Conservation (phyloP, 1,284 basidiomycete genomes). For the Earliella scabrosa region DNA sequence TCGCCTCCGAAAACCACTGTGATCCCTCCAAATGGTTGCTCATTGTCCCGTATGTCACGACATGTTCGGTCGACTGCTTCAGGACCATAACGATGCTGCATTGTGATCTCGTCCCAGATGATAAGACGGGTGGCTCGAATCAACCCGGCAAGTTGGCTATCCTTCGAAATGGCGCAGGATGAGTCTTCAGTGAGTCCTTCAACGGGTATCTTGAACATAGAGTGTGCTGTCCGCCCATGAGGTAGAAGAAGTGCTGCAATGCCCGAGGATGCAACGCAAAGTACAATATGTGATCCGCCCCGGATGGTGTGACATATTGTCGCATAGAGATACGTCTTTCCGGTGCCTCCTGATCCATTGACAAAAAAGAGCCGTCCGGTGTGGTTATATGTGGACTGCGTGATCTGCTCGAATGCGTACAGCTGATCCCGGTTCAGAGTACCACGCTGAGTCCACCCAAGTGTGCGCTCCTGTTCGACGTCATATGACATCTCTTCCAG, state of each 20-base stretch:
- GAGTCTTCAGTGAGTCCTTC: slow-evolving; percentile 13
- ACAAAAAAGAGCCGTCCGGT: slow-evolving; percentile 44
- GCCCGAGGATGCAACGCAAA: slow-evolving; percentile 52
- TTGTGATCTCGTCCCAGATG: slow-evolving; percentile 44
- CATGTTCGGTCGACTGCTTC: slow-evolving; percentile 41
- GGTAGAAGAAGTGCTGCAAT: slow-evolving; percentile 46
- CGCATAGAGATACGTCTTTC: slow-evolving; percentile 54
- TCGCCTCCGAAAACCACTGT: slow-evolving; percentile 45
- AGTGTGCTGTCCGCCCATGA: slow-evolving; percentile 49
- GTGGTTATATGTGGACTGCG: slow-evolving; percentile 32
- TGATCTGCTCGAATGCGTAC: slow-evolving; percentile 37
- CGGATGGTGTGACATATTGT: slow-evolving; percentile 39
- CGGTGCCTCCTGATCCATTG: slow-evolving; percentile 49
- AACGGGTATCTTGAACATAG: slow-evolving; percentile 39
- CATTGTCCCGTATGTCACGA: slow-evolving; percentile 33
- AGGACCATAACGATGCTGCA: slow-evolving; percentile 35
- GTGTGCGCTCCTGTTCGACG: neutral
- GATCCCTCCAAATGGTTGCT: slow-evolving; percentile 45
- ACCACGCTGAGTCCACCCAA: neutral
- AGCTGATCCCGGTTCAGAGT: slow-evolving; percentile 41
- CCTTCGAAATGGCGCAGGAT: slow-evolving; percentile 34
- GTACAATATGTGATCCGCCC: slow-evolving; percentile 35
- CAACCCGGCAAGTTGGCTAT: slow-evolving; percentile 32
- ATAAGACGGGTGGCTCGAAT: slow-evolving; percentile 32
- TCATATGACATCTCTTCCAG: slow-evolving; percentile 46